Percentiles rank a stretch among this genome's conserved stretches.
phyloP scores from a whole-genome alignment of 176 grass and related monocot genomes.

The Alloteropsis semialata region DNA sequence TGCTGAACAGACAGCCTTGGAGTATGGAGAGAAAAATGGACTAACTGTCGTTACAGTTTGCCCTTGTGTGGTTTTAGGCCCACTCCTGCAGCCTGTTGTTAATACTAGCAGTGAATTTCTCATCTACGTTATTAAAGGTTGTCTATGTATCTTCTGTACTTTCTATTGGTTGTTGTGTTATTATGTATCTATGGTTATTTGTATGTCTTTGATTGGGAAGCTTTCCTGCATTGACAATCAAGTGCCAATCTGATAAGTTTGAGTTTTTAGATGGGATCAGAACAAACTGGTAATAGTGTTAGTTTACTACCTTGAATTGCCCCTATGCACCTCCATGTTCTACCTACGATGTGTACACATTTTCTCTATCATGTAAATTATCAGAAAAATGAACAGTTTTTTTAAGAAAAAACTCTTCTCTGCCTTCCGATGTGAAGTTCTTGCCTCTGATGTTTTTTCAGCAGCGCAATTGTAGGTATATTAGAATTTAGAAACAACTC shows the following conservation, averaged over 20 bases:
- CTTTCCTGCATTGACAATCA: neutral
- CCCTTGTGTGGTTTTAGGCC: conserved; percentile 34
- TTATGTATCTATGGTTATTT: neutral
- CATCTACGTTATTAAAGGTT: conserved; percentile 24
- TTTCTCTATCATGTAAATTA: neutral
- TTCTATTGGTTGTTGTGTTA: neutral
- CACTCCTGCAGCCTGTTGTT: conserved; percentile 18
- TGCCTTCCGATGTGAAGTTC: neutral
- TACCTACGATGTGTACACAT: neutral
- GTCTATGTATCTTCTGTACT: neutral
- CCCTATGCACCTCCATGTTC: neutral
- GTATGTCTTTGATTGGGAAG: neutral
- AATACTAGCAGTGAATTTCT: conserved; percentile 23
- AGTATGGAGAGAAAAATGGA: conserved; percentile 34
- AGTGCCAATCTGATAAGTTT: neutral
- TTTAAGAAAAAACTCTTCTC: neutral
- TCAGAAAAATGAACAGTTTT: neutral
- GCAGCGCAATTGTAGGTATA: neutral
- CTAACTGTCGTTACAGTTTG: conserved; percentile 32
- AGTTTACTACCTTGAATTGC: neutral
- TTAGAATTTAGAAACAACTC: neutral
- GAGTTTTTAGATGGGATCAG: neutral
- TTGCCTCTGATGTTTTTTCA: neutral
- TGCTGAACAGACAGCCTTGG: conserved; percentile 39
- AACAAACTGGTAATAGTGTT: neutral